Conservation (phyloP, 768 basidiomycete genomes). For the Russula earlei region DNA sequence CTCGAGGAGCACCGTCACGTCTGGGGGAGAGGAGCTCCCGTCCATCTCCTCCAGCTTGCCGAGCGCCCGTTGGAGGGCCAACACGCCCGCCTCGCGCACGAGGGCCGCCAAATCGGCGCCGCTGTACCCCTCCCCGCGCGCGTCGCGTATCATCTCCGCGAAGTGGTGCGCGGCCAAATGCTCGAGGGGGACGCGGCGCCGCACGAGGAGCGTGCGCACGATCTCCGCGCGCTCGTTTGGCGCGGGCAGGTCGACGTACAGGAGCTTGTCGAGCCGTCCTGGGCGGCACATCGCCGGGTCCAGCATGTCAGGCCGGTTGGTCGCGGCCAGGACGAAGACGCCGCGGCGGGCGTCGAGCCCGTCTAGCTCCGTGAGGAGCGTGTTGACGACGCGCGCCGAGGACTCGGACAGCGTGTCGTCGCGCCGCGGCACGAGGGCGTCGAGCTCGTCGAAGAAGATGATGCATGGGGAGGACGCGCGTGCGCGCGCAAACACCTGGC, state of each 20-base stretch:
- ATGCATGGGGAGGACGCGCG: constrained; percentile 91
- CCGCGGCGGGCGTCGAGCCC: constrained; percentile 79
- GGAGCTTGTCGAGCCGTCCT: constrained; percentile 84
- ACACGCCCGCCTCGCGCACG: constrained; percentile 82
- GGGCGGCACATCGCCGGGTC: constrained; percentile 98
- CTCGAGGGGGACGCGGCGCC: constrained; percentile 53
- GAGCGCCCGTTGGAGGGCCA: constrained; percentile 60
- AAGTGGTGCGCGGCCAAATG: constrained; percentile 24
- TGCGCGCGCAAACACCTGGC: constrained; percentile 91
- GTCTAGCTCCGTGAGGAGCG: constrained; percentile 87
- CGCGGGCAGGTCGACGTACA: constrained; percentile 84
- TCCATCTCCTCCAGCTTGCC: constrained; percentile 62
- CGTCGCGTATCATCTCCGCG: constrained; percentile 41
- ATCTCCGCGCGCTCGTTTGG: constrained; percentile 75
- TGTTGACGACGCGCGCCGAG: constrained; percentile 88
- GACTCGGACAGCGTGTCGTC: constrained; percentile 87
- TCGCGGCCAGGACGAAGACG: constrained; percentile 91
- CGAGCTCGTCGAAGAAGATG: constrained; percentile 92
- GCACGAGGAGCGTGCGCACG: constrained; percentile 51
- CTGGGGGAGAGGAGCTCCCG: too few species aligned
- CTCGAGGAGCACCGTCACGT: constrained; percentile 41
- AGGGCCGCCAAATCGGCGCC: constrained; percentile 87
- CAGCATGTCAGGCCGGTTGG: constrained; percentile 94
- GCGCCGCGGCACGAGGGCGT: constrained; percentile 82
- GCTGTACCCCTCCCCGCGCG: constrained; percentile 76